A percentile compares a stretch with the other conserved stretches of the same genome.
Conservation (phyloP, 352 stramenopile species). For the Phytophthora quininea region DNA sequence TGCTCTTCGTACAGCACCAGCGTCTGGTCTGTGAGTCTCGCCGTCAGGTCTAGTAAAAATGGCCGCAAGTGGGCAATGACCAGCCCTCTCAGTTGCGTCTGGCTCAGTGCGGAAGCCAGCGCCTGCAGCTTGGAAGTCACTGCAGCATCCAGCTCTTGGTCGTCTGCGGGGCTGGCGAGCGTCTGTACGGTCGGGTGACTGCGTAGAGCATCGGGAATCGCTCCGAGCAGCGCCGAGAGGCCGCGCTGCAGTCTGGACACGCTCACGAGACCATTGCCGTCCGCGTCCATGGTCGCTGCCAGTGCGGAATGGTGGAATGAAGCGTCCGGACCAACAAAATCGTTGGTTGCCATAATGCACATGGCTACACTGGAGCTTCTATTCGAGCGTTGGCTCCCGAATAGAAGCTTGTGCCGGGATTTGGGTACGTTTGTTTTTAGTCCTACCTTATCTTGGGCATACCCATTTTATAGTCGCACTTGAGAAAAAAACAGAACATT, state of each 20-base stretch:
- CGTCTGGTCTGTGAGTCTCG: slow-evolving; percentile 60
- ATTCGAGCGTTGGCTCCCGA: too few species aligned
- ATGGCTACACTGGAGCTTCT: too few species aligned
- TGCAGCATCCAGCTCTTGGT: slow-evolving; percentile 20
- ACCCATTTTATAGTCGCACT: too few species aligned
- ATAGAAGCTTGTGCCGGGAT: too few species aligned
- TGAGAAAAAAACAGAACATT: too few species aligned
- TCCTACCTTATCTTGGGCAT: too few species aligned
- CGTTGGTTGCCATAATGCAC: too few species aligned
- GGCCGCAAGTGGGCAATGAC: slow-evolving; percentile 70
- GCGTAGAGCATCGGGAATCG: slow-evolving; percentile 24
- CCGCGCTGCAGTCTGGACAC: slow-evolving; percentile 32
- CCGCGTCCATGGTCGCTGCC: slow-evolving; percentile 8
- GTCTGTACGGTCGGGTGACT: slow-evolving; percentile 47
- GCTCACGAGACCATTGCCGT: slow-evolving; percentile 35
- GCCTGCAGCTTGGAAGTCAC: slow-evolving; percentile 51
- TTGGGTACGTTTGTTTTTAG: too few species aligned
- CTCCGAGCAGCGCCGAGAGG: slow-evolving; percentile 24
- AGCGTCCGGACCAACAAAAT: neutral
- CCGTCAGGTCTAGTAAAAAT: slow-evolving; percentile 76
- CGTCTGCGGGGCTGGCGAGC: slow-evolving; percentile 16
- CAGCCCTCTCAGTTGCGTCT: slow-evolving; percentile 47
- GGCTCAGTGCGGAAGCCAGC: slow-evolving; percentile 57
- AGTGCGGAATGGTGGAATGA: neutral
- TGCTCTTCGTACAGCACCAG: slow-evolving; percentile 51